Percentiles rank a stretch among this genome's conserved stretches.
Conservation (phyloP, 495 filamentous ascomycete genomes). For the Pyrenula massariospora region DNA sequence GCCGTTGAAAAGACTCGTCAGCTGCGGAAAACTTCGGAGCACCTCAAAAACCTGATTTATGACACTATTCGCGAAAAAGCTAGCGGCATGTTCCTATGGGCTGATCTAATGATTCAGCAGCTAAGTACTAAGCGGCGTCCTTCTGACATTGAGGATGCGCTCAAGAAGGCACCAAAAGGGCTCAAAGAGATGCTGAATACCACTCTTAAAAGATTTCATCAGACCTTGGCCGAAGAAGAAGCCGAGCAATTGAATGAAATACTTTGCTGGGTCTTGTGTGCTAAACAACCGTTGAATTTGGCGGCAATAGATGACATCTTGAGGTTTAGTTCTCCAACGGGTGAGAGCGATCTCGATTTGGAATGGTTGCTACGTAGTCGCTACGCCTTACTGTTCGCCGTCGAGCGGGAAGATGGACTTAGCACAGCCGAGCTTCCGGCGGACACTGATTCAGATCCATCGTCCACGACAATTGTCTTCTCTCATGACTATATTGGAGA, state of each 20-base stretch:
- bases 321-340: slow-evolving; percentile 12
- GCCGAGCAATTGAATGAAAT: slow-evolving; percentile 20
- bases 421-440: slow-evolving; percentile 17
- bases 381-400: slow-evolving; percentile 21
- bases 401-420: slow-evolving; percentile 21
- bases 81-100: slow-evolving; percentile 27
- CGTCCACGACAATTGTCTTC: slow-evolving; percentile 20
- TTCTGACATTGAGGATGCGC: slow-evolving; percentile 12
- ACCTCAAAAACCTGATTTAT: slow-evolving; percentile 14
- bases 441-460: slow-evolving; percentile 16
- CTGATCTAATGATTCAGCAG: slow-evolving; percentile 22
- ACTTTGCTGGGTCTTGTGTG: slow-evolving; percentile 18
- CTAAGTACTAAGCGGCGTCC: slow-evolving; percentile 15
- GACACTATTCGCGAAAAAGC: slow-evolving; percentile 15
- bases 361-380: slow-evolving; percentile 20
- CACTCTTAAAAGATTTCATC: slow-evolving; percentile 15
- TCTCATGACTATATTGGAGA: slow-evolving; percentile 20
- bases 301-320: slow-evolving; percentile 18
- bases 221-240: slow-evolving; percentile 12
- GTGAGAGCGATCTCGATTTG: slow-evolving; percentile 18
- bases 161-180: slow-evolving; percentile 17
- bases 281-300: slow-evolving; percentile 14
- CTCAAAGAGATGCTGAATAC: slow-evolving; percentile 21
- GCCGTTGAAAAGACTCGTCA: slow-evolving; percentile 15
- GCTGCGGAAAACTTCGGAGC: slow-evolving; percentile 9